Base-by-base conservation (phyloP, 768 basidiomycete species). In the Boletus speciosus region DNA sequence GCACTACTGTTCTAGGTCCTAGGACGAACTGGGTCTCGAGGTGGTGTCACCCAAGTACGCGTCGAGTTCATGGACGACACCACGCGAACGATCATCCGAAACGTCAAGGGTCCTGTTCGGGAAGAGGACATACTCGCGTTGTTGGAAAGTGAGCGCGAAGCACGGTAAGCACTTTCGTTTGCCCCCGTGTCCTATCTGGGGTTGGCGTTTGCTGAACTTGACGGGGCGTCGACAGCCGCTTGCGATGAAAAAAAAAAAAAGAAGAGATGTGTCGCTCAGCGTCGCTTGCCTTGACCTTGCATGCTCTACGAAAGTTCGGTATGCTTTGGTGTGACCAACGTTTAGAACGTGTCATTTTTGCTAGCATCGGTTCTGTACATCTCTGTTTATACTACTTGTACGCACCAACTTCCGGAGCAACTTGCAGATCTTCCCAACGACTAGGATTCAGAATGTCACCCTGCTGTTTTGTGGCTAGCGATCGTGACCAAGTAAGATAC, bases 61-160 rank as follows among this genome's bases (percentile, higher is more conserved):
- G 97, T 99, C 63, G 97, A 98, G 72, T 97, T 99, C 80, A 87
- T 98, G 89, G 96, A 98, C 73, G 95, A 98, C 73, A 84, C 90
- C 51, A 84, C 86, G 61, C 90, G 96, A 66, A 88, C 91, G 62
- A 97, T 99, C 75, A 96, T 98, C 75, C 91, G 96, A 49, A 99
- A 99, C 78, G 96, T 98, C 63, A 98, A 98, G 76, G 97, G 97
- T 1, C 96, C 97, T 57, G 95, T 98, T 56, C 80, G 92, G 59
- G 89, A 93, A 76, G 84, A 94, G 74, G 97, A 99, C 73, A 97
- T 98, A 69, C 81, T 99, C 58, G 93, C 95, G 63, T 80, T 99
- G 61, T 80, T 98, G 69, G 97, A 99, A 81, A 90, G 89, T 72
- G 97, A 99, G 78, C 92, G 97, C 76, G 97, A 99, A 81, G 97